phyloP scores from a whole-genome alignment of 495 filamentous ascomycete species.

The Penicillium silybi region DNA sequence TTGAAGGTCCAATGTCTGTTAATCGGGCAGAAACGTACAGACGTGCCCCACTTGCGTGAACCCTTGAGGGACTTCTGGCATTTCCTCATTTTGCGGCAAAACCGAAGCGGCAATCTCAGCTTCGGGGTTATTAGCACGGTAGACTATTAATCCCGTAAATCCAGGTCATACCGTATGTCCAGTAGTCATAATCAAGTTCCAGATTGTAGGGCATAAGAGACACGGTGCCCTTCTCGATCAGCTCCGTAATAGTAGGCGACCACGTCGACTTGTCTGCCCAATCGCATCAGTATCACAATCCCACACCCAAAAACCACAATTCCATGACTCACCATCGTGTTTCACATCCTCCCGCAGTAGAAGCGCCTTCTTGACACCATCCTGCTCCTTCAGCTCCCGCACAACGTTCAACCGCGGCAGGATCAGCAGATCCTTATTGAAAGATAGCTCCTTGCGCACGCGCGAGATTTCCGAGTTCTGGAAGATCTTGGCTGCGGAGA shows the following conservation, averaged over 20 bases:
- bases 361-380: constrained; percentile 63
- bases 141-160: not conserved
- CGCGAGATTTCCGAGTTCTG: constrained; percentile 66
- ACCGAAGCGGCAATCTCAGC: constrained; percentile 80
- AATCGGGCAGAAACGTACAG: constrained; percentile 44
- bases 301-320: constrained; percentile 38
- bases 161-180: constrained; percentile 63
- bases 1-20: not conserved
- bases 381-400: constrained; percentile 47
- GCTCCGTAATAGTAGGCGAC: constrained; percentile 62
- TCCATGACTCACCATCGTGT: constrained; percentile 52
- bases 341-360: constrained; percentile 69
- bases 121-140: constrained; percentile 20
- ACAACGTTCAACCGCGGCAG: constrained; percentile 56
- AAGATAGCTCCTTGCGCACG: constrained; percentile 61
- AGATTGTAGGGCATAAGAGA: constrained; percentile 70
- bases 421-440: constrained; percentile 55
- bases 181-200: constrained; percentile 75
- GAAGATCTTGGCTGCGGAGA: constrained; percentile 74
- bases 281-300: constrained; percentile 7
- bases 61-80: constrained; percentile 76
- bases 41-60: constrained; percentile 89
- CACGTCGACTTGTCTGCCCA: constrained; percentile 67
- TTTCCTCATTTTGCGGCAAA: constrained; percentile 58
- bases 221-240: constrained; percentile 62